Conservation (phyloP, 2,329 filamentous ascomycete genomes). For the Amauroascus niger region DNA sequence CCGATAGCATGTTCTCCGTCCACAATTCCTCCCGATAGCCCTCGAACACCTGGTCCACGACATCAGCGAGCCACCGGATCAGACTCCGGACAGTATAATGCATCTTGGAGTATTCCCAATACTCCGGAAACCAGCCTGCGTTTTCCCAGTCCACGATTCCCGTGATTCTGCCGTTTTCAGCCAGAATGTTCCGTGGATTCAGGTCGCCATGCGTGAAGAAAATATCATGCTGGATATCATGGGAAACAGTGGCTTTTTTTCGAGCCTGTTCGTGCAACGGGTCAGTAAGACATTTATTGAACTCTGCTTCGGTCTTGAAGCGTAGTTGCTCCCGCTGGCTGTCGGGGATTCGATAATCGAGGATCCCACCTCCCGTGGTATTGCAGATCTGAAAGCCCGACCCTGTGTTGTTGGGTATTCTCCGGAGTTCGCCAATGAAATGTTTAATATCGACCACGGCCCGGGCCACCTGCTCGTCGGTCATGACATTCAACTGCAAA, state of each 20-base stretch:
- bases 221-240: constrained; percentile 18
- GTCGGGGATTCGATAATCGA: constrained; percentile 16
- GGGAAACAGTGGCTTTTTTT: constrained; percentile 10
- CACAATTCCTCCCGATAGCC: constrained; percentile 16
- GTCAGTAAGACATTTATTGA: constrained; percentile 16
- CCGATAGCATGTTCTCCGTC: constrained; percentile 18
- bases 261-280: constrained; percentile 14
- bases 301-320: constrained; percentile 14
- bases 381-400: constrained; percentile 15
- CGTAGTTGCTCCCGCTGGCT: constrained; percentile 16
- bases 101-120: constrained; percentile 25
- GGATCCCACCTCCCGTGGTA: constrained; percentile 11
- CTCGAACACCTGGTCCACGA: constrained; percentile 16
- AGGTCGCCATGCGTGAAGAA: constrained; percentile 26
- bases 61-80: constrained; percentile 16
- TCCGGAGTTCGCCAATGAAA: constrained; percentile 14
- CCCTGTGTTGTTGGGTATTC: constrained; percentile 1
- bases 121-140: constrained; percentile 25
- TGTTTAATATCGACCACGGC: constrained; percentile 13
- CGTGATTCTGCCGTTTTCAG: constrained; percentile 21
- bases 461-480: constrained; percentile 15
- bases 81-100: constrained; percentile 14
- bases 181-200: constrained; percentile 24
- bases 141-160: constrained; percentile 26
- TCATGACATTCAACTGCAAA: constrained; percentile 12